Conservation (phyloP, 495 filamentous ascomycete genomes). For the Lichina pygmaea region DNA sequence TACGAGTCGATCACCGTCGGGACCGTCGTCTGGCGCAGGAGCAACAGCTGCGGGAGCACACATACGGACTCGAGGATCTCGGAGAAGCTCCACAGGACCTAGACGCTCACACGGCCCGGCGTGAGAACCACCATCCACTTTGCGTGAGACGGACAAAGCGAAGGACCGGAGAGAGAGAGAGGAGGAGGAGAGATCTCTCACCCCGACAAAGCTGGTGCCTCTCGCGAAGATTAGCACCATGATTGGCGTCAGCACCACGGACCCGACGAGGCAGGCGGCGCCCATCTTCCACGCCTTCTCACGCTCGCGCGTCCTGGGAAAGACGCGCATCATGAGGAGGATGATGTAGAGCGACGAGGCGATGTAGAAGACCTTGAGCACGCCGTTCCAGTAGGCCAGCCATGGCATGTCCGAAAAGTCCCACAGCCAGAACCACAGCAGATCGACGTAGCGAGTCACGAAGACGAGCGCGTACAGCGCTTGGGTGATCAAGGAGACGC, state of each 20-base stretch:
- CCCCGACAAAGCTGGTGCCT: neutral
- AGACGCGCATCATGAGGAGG: slow-evolving; percentile 62
- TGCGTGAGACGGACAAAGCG: neutral
- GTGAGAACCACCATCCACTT: neutral
- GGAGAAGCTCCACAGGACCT: slow-evolving; percentile 66
- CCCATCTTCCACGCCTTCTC: slow-evolving; percentile 83
- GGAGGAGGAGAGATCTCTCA: neutral
- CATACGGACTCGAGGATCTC: slow-evolving; percentile 75
- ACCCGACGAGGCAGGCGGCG: slow-evolving; percentile 23
- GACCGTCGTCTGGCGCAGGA: slow-evolving; percentile 79
- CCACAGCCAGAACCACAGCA: slow-evolving; percentile 24
- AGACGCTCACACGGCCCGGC: neutral
- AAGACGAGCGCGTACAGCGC: slow-evolving; percentile 71
- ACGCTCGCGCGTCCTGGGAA: slow-evolving; percentile 61
- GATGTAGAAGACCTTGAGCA: slow-evolving; percentile 74
- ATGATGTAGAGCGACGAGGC: slow-evolving; percentile 67
- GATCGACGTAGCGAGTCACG: slow-evolving; percentile 60
- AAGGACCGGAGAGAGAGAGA: neutral
- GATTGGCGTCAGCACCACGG: neutral
- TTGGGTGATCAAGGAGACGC: slow-evolving; percentile 87
- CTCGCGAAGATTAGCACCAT: neutral
- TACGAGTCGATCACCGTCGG: slow-evolving; percentile 91
- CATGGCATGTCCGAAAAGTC: neutral
- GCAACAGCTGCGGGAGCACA: slow-evolving; percentile 70
- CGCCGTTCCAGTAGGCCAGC: slow-evolving; percentile 29